A percentile compares a stretch with the other conserved stretches of the same genome.
Evolutionary conservation across 805 yeast species (phyloP).

Genomic region (Hermanozyma aechmeae): DNA sequence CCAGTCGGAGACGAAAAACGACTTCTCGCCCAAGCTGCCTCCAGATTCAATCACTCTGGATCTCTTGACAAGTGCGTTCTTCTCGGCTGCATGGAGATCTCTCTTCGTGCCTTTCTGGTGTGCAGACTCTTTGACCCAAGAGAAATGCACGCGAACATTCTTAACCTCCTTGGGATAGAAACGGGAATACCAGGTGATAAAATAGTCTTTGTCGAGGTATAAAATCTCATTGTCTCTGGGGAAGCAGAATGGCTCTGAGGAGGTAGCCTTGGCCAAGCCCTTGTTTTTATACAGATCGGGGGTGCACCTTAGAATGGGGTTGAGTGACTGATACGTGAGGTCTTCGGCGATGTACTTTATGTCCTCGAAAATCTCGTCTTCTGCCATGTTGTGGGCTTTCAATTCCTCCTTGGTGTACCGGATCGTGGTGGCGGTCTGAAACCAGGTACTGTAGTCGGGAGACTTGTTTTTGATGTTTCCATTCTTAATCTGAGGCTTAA

Average conservation of each 20-base stretch:
- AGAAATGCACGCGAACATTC: conserved; percentile 58
- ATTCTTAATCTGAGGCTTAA: conserved; percentile 64
- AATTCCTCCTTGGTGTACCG: conserved; percentile 51
- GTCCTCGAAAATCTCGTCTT: conserved; percentile 49
- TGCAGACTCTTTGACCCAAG: conserved; percentile 49
- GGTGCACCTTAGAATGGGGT: conserved; percentile 78
- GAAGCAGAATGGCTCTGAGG: conserved; percentile 78
- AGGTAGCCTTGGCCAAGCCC: conserved; percentile 46
- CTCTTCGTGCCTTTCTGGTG: conserved; percentile 50
- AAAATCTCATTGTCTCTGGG: conserved; percentile 57
- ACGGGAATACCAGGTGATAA: conserved; percentile 72
- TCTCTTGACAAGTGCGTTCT: conserved; percentile 12
- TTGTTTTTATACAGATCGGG: conserved; percentile 64
- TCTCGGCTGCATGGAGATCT: conserved; percentile 12
- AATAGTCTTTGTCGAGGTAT: conserved; percentile 55
- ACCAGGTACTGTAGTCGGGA: conserved; percentile 72
- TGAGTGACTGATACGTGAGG: conserved; percentile 57
- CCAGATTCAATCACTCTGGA: conserved; percentile 30
- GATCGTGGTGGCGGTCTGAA: conserved; percentile 57
- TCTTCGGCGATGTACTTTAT: conserved; percentile 56
- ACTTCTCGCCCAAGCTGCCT: conserved; percentile 20
- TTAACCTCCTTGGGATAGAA: conserved; percentile 45
- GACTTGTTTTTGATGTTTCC: conserved; percentile 57
- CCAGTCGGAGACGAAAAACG: conserved; percentile 73
- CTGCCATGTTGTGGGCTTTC: conserved; percentile 66